Evolutionary conservation across 2,329 filamentous ascomycete species (phyloP).

Genomic region (Aspergillus udagawae): DNA sequence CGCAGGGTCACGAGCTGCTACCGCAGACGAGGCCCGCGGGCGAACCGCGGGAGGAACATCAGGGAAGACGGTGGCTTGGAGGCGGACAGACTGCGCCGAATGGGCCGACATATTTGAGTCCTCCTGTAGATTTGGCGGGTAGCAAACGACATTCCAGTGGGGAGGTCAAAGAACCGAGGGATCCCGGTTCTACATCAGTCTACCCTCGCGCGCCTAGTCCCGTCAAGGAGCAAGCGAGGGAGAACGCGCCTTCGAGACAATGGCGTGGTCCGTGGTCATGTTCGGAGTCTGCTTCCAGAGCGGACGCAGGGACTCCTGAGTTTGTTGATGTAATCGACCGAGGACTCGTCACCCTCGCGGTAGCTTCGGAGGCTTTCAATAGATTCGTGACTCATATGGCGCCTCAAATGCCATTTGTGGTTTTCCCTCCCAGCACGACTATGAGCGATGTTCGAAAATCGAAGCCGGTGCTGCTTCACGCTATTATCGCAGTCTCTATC

Average conservation of each 20-base stretch:
- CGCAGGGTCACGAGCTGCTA: conserved; percentile 24
- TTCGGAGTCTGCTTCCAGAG: conserved; percentile 11
- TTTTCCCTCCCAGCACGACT: conserved; percentile 52
- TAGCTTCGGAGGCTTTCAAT: conserved; percentile 54
- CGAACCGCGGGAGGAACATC: conserved; percentile 36
- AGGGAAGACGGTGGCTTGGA: conserved; percentile 31
- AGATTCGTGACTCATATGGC: conserved; percentile 54
- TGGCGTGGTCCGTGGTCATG: conserved; percentile 21
- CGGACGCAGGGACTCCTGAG: conserved; percentile 18
- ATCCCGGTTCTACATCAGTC: not conserved
- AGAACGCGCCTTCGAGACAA: conserved; percentile 11
- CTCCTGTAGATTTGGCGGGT: conserved; percentile 14
- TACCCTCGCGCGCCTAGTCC: conserved; percentile 12
- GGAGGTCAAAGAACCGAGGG: conserved; percentile 21
- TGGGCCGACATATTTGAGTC: conserved; percentile 1
- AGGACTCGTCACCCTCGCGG: conserved; percentile 48
- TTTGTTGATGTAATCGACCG: conserved; percentile 48
- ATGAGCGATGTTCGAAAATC: conserved; percentile 53
- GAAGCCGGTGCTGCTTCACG: conserved; percentile 58
- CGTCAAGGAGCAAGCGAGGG: conserved; percentile 17
- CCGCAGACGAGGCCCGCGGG: conserved; percentile 13
- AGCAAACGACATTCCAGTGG: conserved; percentile 30
- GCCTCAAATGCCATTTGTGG: conserved; percentile 55
- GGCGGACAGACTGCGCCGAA: conserved; percentile 8
- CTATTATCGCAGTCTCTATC: conserved; percentile 53